phyloP scores from a whole-genome alignment of 2,329 filamentous ascomycete genomes.

The Rutstroemia sp. region DNA sequence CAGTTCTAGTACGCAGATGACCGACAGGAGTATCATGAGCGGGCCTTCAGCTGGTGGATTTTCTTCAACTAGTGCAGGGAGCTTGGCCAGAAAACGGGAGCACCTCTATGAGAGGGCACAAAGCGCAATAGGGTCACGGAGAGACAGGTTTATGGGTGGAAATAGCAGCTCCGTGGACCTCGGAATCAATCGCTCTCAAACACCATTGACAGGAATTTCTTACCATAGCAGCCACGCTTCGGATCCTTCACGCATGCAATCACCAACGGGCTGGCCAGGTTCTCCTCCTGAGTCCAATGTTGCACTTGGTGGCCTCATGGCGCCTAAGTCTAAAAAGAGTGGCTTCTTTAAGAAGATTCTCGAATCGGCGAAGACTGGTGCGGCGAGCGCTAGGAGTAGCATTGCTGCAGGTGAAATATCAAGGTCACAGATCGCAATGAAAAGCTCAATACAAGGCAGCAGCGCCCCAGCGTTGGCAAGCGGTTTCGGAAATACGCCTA shows the following conservation, averaged over 20 bases:
- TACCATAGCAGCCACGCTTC: constrained; percentile 81
- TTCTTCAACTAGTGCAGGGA: constrained; percentile 92
- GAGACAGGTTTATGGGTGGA: constrained; percentile 30
- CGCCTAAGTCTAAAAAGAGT: constrained; percentile 71
- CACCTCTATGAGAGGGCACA: constrained; percentile 44
- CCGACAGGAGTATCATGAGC: constrained; percentile 85
- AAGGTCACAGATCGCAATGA: constrained; percentile 27
- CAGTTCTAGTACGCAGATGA: constrained; percentile 67
- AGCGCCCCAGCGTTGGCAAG: constrained; percentile 45
- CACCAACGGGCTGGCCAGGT: constrained; percentile 53
- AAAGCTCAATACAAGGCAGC: constrained; percentile 20
- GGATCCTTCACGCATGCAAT: constrained; percentile 45
- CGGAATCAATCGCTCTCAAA: constrained; percentile 49
- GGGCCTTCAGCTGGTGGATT: constrained; percentile 83
- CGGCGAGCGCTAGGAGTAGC: constrained; percentile 80
- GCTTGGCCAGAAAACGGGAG: constrained; percentile 69
- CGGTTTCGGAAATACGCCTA: constrained; percentile 33
- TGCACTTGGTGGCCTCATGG: constrained; percentile 69
- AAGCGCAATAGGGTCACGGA: constrained; percentile 57
- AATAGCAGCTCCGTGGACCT: constrained; percentile 25
- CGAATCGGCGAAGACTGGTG: constrained; percentile 87
- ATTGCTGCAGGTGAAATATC: constrained; percentile 57
- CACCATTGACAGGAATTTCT: constrained; percentile 69
- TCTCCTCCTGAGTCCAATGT: constrained; percentile 54
- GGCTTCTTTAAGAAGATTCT: constrained; percentile 96